These are phyloP conservation scores for Isabelozyma gotoi DNA, from an alignment of 805 yeast genomes.

Conservation along the genomic window DNA sequence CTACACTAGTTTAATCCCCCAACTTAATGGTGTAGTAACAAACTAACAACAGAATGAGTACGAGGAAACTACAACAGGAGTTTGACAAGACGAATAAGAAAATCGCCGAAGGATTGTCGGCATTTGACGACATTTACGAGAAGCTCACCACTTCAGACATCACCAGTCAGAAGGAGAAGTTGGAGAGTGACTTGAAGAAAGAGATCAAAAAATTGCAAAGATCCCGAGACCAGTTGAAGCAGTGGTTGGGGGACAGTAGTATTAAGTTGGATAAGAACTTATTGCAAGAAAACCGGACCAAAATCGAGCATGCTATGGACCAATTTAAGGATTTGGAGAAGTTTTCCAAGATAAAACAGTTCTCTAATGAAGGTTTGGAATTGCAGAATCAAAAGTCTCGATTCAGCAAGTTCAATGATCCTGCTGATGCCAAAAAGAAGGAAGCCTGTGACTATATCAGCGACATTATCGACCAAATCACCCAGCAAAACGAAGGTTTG, in stretches of 20 bases:
- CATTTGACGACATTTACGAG: slow-evolving; percentile 82
- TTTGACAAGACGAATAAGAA: slow-evolving; percentile 90
- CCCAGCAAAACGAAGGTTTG: slow-evolving; percentile 73
- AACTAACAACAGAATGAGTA: too few species aligned
- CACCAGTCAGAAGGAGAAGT: slow-evolving; percentile 87
- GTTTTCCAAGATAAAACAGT: slow-evolving; percentile 90
- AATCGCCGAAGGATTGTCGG: slow-evolving; percentile 86
- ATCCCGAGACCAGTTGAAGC: slow-evolving; percentile 90
- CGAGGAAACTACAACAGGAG: slow-evolving; percentile 58
- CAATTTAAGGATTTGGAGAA: slow-evolving; percentile 92
- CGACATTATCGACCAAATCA: slow-evolving; percentile 73
- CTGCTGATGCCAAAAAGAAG: slow-evolving; percentile 75
- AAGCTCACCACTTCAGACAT: slow-evolving; percentile 80
- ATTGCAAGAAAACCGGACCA: slow-evolving; percentile 57
- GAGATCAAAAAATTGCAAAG: slow-evolving; percentile 94
- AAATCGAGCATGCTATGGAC: slow-evolving; percentile 93
- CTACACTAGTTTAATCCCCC: neutral
- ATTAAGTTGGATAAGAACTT: slow-evolving; percentile 65
- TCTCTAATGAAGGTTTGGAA: slow-evolving; percentile 87
- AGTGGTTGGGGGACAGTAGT: slow-evolving; percentile 89
- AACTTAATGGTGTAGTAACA: neutral
- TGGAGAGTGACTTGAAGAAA: slow-evolving; percentile 88
- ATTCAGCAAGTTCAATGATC: slow-evolving; percentile 49
- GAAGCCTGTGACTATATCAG: slow-evolving; percentile 72
- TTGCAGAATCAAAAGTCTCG: slow-evolving; percentile 47